Base-by-base conservation (phyloP, 768 basidiomycete genomes). In the Russula virescens region DNA sequence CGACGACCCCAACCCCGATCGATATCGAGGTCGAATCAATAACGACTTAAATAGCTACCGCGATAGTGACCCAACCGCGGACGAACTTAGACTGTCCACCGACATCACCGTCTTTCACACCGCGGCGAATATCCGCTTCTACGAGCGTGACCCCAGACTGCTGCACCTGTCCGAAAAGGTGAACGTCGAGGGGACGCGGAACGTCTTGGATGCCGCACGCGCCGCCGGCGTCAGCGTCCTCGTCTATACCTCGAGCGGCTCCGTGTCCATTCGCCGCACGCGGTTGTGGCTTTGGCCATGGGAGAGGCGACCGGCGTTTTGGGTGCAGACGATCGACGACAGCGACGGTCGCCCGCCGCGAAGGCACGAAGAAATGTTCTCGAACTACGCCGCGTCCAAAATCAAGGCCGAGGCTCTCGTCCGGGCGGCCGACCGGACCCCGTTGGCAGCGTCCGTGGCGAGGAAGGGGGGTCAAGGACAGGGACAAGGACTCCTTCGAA, bases 71-170 rank as follows among this genome's bases (percentile, higher is more conserved):
- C 55, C 65, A 1, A 9, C 57, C 10, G 35, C 46, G 35, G 16
- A 23, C n/a, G n/a, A 10, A 69, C 38, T 38, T 14, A n/a, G n/a
- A n/a, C n/a, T n/a, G n/a, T 74, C 13, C 66, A 75, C n/a, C 1
- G 77, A 78, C 56, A 73, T 86, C 23, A 88, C 89, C 0, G 80
- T 91, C 10, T 88, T 89, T 71, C 88, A 91, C 69, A 86, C 87
- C 23, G 89, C 86, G 0, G 86, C 89, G 19, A 87, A 80, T 66
- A 90, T 91, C 65, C 86, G 88, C 5, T 91, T 88, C 71, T 91
- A 84, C 69, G 89, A 91, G 66, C 83, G 85, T 10, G 77, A 80
- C 62, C 64, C 73, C 0, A 69, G 69, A 3, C 78, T 89, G 19
- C 71, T 88, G 16, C 72, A 75, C 5, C 77, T 76, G 26, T 90